Base-by-base conservation (phyloP, 495 filamentous ascomycete genomes). In the Friedmanniomyces simplex region DNA sequence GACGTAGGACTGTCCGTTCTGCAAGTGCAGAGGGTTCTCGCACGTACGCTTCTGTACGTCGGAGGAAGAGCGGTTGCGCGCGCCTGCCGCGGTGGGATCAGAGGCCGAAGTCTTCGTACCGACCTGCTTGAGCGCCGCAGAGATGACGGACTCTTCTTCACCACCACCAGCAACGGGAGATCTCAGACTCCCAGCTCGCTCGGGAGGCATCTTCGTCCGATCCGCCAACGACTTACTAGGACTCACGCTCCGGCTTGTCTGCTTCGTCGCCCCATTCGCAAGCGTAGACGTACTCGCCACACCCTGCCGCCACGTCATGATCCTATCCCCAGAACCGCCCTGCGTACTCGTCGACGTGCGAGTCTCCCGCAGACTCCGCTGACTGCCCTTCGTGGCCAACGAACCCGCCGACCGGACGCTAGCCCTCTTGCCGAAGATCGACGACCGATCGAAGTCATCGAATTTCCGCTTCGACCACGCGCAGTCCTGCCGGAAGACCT, bases 401-500 rank as follows among this genome's bases (percentile, higher is more conserved):
- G 82, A 85, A 16, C 70, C 84, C 24, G 83, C 83, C 24, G 90
- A 80, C 11, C 81, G 78, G 2, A 93, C 69, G 39, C 72, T 69
- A 32, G 68, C 64, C 13, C 83, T 85, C 62, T 84, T 86, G 18
- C 85, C 88, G 66, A 96, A 85, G 0, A 82, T 84, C 21, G 84
- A 88, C n/a, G 79, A 76, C 0, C 82, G 82, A 52, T 89, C 85
- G 80, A 81, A 85, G 47, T 63, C 75, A 21, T 88, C 82, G 8
- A 37, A 0, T 41, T 73, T 73, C 6, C 75, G 78, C 63, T 83
- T 84, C 21, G 77, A 67, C 55, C 75, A 79, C 1, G 93, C 93
- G 64, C 91, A 97, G 70, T 96, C 91, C 69, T 96, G 91, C 6
- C 93, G 82, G 66, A 96, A 95, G 3, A 96, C 83, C 68, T 96